Evolutionary conservation across 140 eudicot species (phyloP), one percentile per base, ranked within the genome.

Genomic region (Stevia rebaudiana): DNA sequence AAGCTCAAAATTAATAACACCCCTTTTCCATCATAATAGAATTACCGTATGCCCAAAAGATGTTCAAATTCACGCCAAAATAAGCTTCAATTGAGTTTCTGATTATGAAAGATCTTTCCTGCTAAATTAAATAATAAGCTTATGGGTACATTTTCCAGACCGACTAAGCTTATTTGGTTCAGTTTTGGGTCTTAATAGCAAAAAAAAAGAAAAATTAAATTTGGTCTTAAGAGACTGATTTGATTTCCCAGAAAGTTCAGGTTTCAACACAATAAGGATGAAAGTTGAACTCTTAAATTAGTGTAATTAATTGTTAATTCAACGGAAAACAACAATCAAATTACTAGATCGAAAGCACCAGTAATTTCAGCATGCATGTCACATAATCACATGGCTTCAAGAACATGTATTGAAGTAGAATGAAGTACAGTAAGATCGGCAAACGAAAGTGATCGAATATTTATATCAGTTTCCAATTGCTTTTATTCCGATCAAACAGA

Each of bases 341-440:
- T 30, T 41, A 63, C 9, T 25, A 11, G 28, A 46, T 17, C 44
- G 16, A 64, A 23, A 23, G 42, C 10, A 28, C 42, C 43, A 39
- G 22, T 39, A 53, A 40, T 3, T 60, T 49, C 55, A 61, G 40
- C 9, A 28, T 42, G 74, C 66, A 42, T 42, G 74, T 68, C 36
- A 44, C 8, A 28, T 17, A 16, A 54, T 39, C 54, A 24, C 44
- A 18, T 67, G 5, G 21, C 51, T 61, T 61, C 33, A 44, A 44
- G 11, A 46, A 46, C 21, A 16, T 46, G 23, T 0, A 17, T 16
- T 6, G 11, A 16, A 46, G 52, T 2, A 46, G 1, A 51, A 50
- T 49, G 17, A 2, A 48, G 48, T n/a, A 17, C 2, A 28, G 33
- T 28, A 1, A 28, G 4, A 28, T 28, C 33, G 33, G 33, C 33